A percentile compares a stretch with the other conserved stretches of the same genome.
Conservation (phyloP, 306 rosid species). For the Quercus berberidifolia region DNA sequence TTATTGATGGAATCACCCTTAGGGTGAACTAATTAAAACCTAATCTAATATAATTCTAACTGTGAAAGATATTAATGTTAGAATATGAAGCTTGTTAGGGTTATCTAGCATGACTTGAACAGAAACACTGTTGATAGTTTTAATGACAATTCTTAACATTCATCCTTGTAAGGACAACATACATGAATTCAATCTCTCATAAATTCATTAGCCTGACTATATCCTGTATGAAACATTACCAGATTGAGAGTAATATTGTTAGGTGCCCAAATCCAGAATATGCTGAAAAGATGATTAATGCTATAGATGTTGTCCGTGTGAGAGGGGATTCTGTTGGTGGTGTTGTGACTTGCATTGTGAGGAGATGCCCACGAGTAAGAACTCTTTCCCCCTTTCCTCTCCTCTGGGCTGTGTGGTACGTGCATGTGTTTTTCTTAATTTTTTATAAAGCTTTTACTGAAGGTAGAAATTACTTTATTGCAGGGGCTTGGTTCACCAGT, state of each 20-base stretch:
- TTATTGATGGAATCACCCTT: not conserved
- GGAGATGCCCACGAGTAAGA: constrained; percentile 82
- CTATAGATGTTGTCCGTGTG: constrained; percentile 80
- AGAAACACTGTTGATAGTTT: not conserved
- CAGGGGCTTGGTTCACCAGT: constrained; percentile 99
- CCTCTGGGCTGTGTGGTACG: not conserved
- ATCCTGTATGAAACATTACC: constrained; percentile 16
- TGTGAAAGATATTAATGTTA: not conserved
- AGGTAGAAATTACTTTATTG: constrained; percentile 23
- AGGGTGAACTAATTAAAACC: not conserved
- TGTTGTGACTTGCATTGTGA: constrained; percentile 87
- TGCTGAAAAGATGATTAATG: constrained; percentile 94
- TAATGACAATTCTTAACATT: not conserved
- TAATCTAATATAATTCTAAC: not conserved
- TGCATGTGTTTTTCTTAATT: not conserved
- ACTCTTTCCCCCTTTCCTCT: not conserved
- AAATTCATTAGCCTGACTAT: not conserved
- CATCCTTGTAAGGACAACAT: not conserved
- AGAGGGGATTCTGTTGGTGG: constrained; percentile 95
- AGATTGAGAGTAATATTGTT: constrained; percentile 92
- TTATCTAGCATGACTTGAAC: not conserved
- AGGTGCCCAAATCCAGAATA: constrained; percentile 94
- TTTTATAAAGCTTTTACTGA: constrained; percentile 3
- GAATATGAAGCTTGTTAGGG: not conserved
- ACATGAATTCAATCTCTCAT: not conserved